phyloP scores from a whole-genome alignment of 2,329 filamentous ascomycete species.

The Trichoderma atroviride region DNA sequence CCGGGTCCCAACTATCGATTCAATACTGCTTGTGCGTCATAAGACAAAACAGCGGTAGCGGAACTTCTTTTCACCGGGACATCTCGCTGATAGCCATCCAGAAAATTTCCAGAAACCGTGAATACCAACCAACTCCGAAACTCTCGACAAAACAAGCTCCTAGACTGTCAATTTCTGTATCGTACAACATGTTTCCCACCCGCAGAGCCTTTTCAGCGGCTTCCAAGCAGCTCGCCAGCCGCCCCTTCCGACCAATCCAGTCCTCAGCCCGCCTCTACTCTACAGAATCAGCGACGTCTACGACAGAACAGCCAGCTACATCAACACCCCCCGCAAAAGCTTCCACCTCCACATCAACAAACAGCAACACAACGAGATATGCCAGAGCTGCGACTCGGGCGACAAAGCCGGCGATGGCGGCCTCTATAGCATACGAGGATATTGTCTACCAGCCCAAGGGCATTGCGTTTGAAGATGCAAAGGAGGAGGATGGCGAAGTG shows the following conservation, averaged over 20 bases:
- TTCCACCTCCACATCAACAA: not conserved
- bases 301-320: conserved; percentile 1
- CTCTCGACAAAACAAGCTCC: not conserved
- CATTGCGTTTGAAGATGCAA: conserved; percentile 27
- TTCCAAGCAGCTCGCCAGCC: conserved; percentile 28
- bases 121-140: not conserved
- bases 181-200: conserved; percentile 35
- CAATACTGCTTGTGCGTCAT: not conserved
- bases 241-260: conserved; percentile 30
- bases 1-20: not conserved
- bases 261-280: conserved; percentile 33
- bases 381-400: conserved; percentile 2
- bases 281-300: conserved; percentile 28
- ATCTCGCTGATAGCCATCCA: not conserved
- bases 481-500: conserved; percentile 9
- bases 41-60: not conserved
- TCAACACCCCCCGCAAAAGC: conserved; percentile 22
- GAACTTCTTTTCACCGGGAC: conserved; percentile 24
- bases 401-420: conserved; percentile 7
- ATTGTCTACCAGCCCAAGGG: conserved; percentile 29
- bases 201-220: conserved; percentile 33
- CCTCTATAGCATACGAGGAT: conserved; percentile 14
- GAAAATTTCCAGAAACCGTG: conserved; percentile 8
- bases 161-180: not conserved
- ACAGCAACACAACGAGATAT: not conserved